Conservation (phyloP, 371 early-diverging fungal species). For the Choanephora cucurbitarum region DNA sequence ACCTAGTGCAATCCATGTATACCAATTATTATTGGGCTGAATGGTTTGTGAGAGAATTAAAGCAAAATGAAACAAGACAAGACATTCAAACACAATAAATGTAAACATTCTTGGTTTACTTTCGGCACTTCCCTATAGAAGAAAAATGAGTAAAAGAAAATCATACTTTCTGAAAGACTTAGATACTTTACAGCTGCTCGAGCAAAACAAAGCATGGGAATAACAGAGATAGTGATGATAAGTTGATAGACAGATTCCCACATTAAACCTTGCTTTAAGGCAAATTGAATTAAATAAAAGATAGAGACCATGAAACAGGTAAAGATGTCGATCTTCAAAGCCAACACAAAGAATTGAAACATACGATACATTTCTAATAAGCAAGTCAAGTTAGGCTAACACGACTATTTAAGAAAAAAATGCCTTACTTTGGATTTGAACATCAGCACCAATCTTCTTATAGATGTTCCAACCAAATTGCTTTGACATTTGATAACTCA, state of each 20-base stretch:
- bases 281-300: slow-evolving; percentile 49
- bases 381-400: no score
- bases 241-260: slow-evolving; percentile 44
- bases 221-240: slow-evolving; percentile 39
- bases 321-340: slow-evolving; percentile 48
- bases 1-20: slow-evolving; percentile 51
- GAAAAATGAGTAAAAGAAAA: no score
- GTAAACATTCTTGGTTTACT: slow-evolving; percentile 40
- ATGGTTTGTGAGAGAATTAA: slow-evolving; percentile 43
- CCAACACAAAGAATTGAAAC: slow-evolving; percentile 52
- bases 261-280: slow-evolving; percentile 21
- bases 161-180: no score
- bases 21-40: slow-evolving; percentile 48
- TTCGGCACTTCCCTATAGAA: slow-evolving; percentile 39
- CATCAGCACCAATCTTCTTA: slow-evolving; percentile 42
- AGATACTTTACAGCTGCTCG: slow-evolving; percentile 49
- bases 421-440: slow-evolving; percentile 29
- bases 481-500: slow-evolving; percentile 39
- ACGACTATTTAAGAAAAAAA: no score
- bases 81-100: slow-evolving; percentile 40
- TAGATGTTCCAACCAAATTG: slow-evolving; percentile 45
- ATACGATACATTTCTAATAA: slow-evolving; percentile 45
- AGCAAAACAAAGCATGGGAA: slow-evolving; percentile 50
- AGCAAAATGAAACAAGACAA: slow-evolving; percentile 42
- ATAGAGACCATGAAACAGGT: slow-evolving; percentile 45